These are phyloP conservation scores for Escallonia herrerae DNA, from an alignment of 129 eudicot genomes.

Conservation along the genomic window DNA sequence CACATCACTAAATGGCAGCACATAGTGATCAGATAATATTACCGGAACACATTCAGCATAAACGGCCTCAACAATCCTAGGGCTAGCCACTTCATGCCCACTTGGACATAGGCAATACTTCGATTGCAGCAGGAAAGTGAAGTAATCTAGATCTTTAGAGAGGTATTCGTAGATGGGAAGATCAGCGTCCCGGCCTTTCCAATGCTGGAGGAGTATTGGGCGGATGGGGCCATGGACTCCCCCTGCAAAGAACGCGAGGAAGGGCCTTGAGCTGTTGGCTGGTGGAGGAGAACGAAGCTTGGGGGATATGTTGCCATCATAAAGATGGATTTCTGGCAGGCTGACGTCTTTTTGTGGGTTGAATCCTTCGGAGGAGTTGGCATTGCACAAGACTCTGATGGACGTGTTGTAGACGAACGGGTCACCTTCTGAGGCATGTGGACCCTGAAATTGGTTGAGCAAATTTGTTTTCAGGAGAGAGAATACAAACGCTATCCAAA, in stretches of 20 bases:
- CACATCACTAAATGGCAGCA: conserved; percentile 82
- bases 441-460: conserved; percentile 51
- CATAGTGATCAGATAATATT: conserved; percentile 63
- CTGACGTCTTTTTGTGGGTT: conserved; percentile 79
- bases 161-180: conserved; percentile 71
- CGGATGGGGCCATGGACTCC: conserved; percentile 88
- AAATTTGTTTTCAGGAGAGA: too few relatives aligned
- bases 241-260: conserved; percentile 89
- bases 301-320: conserved; percentile 37
- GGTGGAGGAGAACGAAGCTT: conserved; percentile 44
- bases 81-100: conserved; percentile 94
- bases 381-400: conserved; percentile 87
- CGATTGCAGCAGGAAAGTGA: conserved; percentile 48
- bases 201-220: conserved; percentile 63
- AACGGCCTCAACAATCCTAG: conserved; percentile 79
- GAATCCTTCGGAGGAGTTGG: conserved; percentile 93
- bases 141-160: conserved; percentile 54
- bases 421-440: conserved; percentile 62
- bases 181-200: conserved; percentile 55
- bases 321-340: conserved; percentile 77
- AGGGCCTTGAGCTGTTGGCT: conserved; percentile 32
- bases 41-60: conserved; percentile 85
- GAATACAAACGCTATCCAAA: too few relatives aligned
- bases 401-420: conserved; percentile 62
- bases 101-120: conserved; percentile 88